These are phyloP conservation scores for Sporothrix variecibatus DNA, from an alignment of 2,329 filamentous ascomycete genomes.

Conservation along the genomic window DNA sequence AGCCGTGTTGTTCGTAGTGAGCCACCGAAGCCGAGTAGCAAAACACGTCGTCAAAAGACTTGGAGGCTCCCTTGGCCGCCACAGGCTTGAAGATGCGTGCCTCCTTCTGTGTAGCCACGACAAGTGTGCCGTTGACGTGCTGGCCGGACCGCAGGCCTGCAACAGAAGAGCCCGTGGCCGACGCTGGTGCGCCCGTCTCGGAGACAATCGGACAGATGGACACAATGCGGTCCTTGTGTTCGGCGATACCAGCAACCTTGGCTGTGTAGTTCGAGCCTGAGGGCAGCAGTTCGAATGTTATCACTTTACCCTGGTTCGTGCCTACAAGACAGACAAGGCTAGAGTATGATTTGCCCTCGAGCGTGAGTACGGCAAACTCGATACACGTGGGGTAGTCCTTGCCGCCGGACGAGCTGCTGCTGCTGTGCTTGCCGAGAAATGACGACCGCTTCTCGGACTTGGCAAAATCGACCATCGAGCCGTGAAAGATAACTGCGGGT, in stretches of 20 bases:
- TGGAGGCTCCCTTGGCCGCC: constrained; percentile 84
- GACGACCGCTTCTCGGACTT: constrained; percentile 77
- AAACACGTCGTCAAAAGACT: constrained; percentile 78
- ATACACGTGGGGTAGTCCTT: constrained; percentile 77
- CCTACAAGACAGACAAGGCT: constrained; percentile 92
- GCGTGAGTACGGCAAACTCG: constrained; percentile 89
- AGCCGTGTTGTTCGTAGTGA: constrained; percentile 71
- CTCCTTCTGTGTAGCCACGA: constrained; percentile 70
- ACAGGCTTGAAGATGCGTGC: constrained; percentile 88
- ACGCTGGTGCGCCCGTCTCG: constrained; percentile 73
- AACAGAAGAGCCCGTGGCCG: constrained; percentile 73
- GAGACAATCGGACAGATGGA: constrained; percentile 77
- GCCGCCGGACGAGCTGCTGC: constrained; percentile 36
- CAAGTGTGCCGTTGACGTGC: constrained; percentile 76
- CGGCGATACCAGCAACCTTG: constrained; percentile 67
- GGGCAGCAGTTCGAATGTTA: constrained; percentile 89
- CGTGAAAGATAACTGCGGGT: constrained; percentile 78
- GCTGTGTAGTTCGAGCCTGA: constrained; percentile 71
- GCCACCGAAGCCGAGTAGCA: constrained; percentile 81
- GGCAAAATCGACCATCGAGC: constrained; percentile 69
- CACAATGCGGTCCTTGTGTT: constrained; percentile 70
- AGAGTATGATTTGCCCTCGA: constrained; percentile 93
- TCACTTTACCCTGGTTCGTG: constrained; percentile 78
- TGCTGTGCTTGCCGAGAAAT: constrained; percentile 60
- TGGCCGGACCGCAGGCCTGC: constrained; percentile 73